Evolutionary conservation across 2,329 filamentous ascomycete genomes (phyloP).

Genomic region (Phaeosphaeria sp.): DNA sequence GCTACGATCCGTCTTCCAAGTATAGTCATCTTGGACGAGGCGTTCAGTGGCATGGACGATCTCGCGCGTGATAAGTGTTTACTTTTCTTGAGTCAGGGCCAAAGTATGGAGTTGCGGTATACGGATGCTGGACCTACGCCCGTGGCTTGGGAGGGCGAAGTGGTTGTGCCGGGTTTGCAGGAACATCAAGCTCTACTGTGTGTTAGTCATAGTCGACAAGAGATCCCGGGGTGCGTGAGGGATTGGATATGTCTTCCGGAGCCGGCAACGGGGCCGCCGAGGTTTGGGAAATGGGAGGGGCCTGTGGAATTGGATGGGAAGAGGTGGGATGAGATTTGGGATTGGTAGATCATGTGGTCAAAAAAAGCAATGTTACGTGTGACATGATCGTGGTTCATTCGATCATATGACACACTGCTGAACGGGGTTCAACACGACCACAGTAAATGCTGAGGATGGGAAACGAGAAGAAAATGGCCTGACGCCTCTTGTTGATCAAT

Average conservation of each 20-base stretch:
- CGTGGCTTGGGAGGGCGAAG: constrained; percentile 56
- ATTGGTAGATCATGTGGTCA: constrained; percentile 8
- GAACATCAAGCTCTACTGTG: constrained; percentile 83
- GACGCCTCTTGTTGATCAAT: not conserved
- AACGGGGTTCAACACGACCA: not conserved
- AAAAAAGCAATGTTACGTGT: too few relatives aligned
- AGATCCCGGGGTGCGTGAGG: constrained; percentile 82
- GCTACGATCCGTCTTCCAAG: constrained; percentile 55
- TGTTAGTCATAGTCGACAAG: constrained; percentile 88
- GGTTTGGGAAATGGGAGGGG: constrained; percentile 69
- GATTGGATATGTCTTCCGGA: constrained; percentile 89
- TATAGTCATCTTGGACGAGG: constrained; percentile 59
- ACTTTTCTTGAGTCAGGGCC: constrained; percentile 69
- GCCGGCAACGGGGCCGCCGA: constrained; percentile 68
- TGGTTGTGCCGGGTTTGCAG: constrained; percentile 67
- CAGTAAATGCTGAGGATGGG: too few relatives aligned
- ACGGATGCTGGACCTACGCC: constrained; percentile 39
- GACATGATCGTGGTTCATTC: not conserved
- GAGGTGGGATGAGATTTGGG: constrained; percentile 67
- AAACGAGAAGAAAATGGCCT: not conserved
- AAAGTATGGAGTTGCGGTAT: constrained; percentile 45
- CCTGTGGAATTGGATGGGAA: constrained; percentile 64
- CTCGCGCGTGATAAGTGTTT: constrained; percentile 83
- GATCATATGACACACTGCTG: not conserved
- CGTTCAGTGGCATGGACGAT: constrained; percentile 59